phyloP scores from a whole-genome alignment of 1,284 basidiomycete species.

The Ceratobasidium sp. region DNA sequence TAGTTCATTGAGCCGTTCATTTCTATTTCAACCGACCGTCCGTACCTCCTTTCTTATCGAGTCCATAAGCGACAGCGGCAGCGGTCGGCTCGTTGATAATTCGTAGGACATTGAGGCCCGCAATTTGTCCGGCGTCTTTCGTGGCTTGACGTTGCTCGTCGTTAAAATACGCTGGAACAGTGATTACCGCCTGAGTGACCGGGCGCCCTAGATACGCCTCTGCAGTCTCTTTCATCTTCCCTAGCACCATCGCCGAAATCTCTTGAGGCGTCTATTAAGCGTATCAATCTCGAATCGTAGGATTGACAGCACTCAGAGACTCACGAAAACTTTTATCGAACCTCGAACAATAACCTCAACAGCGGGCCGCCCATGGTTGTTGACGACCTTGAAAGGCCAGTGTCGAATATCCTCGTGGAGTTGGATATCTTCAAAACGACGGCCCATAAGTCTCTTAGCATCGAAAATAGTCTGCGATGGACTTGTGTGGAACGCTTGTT shows the following conservation, averaged over 20 bases:
- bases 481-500: not conserved
- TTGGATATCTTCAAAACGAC: constrained; percentile 58
- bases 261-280: not conserved
- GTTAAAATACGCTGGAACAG: constrained; percentile 72
- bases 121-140: constrained; percentile 70
- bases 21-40: too few species aligned
- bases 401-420: constrained; percentile 62
- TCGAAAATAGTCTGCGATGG: constrained; percentile 66
- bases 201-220: constrained; percentile 71
- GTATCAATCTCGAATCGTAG: too few species aligned
- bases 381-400: constrained; percentile 64
- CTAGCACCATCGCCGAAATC: not conserved
- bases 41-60: constrained; percentile 58
- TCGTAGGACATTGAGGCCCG: constrained; percentile 70
- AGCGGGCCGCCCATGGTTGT: constrained; percentile 58
- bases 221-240: constrained; percentile 73
- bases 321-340: constrained; percentile 64
- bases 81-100: constrained; percentile 75
- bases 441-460: constrained; percentile 69
- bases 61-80: constrained; percentile 70
- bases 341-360: constrained; percentile 67
- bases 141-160: constrained; percentile 72
- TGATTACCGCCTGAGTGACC: constrained; percentile 72
- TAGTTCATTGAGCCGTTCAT: too few species aligned
- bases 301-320: too few species aligned